Percentiles rank a stretch among this genome's conserved stretches.
These are phyloP conservation scores for Xylariaceae sp. DNA, from an alignment of 2,329 filamentous ascomycete species.

Conservation along the genomic window DNA sequence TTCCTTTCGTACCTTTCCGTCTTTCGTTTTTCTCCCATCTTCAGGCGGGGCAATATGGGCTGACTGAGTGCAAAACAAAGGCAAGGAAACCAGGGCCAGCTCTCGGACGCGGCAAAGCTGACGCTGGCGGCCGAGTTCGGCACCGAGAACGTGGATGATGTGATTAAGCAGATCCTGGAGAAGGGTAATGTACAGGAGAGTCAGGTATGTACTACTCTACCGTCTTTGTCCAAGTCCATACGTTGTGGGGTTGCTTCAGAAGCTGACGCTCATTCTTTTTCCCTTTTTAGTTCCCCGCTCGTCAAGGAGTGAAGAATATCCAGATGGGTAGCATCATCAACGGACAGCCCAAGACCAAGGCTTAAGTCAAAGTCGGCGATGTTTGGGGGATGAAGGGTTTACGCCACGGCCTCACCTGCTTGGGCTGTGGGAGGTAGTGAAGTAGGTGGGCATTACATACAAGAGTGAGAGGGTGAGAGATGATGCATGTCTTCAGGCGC, in stretches of 20 bases:
- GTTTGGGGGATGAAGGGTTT: neutral
- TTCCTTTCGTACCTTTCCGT: too few relatives aligned
- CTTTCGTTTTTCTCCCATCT: too few relatives aligned
- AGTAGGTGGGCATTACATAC: too few relatives aligned
- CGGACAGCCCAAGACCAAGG: conserved; percentile 33
- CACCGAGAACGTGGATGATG: conserved; percentile 71
- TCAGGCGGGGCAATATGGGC: conserved; percentile 2
- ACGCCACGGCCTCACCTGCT: neutral
- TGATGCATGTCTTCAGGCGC: too few relatives aligned
- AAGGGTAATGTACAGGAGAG: conserved; percentile 63
- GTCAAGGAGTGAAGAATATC: conserved; percentile 48
- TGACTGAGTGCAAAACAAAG: conserved; percentile 41
- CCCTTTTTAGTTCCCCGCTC: conserved; percentile 44
- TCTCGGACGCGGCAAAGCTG: conserved; percentile 69
- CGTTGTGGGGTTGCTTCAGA: neutral
- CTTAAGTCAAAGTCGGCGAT: conserved; percentile 17
- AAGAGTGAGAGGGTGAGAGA: too few relatives aligned
- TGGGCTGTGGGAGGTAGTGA: neutral
- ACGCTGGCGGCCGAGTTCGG: conserved; percentile 83
- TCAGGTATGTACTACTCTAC: conserved; percentile 36
- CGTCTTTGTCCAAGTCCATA: neutral
- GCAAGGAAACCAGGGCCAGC: conserved; percentile 77
- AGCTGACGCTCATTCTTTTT: neutral
- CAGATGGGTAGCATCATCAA: conserved; percentile 37
- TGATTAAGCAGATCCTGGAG: conserved; percentile 75